Percentiles rank a stretch among this genome's conserved stretches.
Conservation (phyloP, 2,329 filamentous ascomycete species). For the Cercospora zeae-maydis region DNA sequence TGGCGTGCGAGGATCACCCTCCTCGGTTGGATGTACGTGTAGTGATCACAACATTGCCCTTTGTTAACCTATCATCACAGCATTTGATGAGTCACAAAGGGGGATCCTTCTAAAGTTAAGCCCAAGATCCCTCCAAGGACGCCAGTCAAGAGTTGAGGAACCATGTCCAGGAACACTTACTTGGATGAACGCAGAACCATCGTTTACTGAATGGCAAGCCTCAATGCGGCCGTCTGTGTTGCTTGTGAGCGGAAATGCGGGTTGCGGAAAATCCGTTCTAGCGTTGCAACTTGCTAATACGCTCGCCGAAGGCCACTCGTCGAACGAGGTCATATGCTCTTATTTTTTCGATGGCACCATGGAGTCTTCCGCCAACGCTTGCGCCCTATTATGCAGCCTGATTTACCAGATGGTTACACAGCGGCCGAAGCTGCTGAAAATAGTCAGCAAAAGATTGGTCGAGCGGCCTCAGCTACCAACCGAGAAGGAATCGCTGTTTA, state of each 20-base stretch:
- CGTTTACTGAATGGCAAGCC: background rate
- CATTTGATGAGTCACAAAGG: background rate
- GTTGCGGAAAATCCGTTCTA: conserved; percentile 1
- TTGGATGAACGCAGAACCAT: background rate
- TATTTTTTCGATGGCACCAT: conserved; percentile 3
- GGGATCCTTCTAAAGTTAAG: background rate
- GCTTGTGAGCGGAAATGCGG: conserved; percentile 1
- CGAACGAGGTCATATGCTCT: background rate
- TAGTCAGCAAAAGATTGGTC: background rate
- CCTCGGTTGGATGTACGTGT: background rate
- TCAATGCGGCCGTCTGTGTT: background rate
- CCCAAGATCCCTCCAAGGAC: background rate
- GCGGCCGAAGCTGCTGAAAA: background rate
- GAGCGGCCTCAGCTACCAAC: background rate
- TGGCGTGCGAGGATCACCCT: background rate
- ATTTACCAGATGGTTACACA: conserved; percentile 1
- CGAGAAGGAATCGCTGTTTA: conserved; percentile 1
- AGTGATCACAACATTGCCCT: background rate
- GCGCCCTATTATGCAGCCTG: conserved; percentile 1
- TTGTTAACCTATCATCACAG: background rate
- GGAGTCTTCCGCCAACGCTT: background rate
- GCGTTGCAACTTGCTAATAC: background rate
- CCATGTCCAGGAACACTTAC: background rate
- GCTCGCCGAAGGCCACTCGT: background rate
- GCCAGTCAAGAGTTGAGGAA: background rate